A percentile compares a stretch with the other conserved stretches of the same genome.
These are phyloP conservation scores for Ananas comosus DNA, from an alignment of 176 grass and related monocot genomes.

Conservation along the genomic window DNA sequence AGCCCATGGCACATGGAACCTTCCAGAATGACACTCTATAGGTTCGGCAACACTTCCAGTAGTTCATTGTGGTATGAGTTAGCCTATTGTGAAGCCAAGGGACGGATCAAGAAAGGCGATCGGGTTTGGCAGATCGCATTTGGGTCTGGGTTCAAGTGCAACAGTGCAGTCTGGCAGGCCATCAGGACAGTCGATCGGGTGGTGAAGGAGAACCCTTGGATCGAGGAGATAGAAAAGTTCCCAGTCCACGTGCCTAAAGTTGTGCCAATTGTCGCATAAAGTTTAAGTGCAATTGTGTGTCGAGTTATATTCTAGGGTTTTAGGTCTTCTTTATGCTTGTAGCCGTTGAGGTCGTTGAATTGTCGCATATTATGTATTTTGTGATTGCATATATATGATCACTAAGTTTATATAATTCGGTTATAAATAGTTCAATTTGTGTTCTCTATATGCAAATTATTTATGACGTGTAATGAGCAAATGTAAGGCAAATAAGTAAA, in stretches of 20 bases:
- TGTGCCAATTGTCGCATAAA: slow-evolving; percentile 31
- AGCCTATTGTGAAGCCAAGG: slow-evolving; percentile 76
- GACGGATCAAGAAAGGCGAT: slow-evolving; percentile 42
- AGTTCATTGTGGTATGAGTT: slow-evolving; percentile 97
- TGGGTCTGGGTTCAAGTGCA: slow-evolving; percentile 83
- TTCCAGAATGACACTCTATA: slow-evolving; percentile 73
- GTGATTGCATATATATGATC: too few relatives aligned
- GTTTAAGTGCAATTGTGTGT: neutral
- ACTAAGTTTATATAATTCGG: too few relatives aligned
- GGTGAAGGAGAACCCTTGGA: slow-evolving; percentile 49
- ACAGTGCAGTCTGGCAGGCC: slow-evolving; percentile 69
- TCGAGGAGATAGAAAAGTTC: slow-evolving; percentile 35
- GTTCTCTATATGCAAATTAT: too few relatives aligned
- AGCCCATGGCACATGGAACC: slow-evolving; percentile 84
- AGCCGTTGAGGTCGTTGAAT: too few relatives aligned
- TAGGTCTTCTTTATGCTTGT: too few relatives aligned
- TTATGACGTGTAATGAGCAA: too few relatives aligned
- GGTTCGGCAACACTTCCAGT: slow-evolving; percentile 92
- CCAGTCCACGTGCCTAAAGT: slow-evolving; percentile 61
- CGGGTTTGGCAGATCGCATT: slow-evolving; percentile 77
- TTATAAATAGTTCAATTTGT: too few relatives aligned
- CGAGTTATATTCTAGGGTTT: too few relatives aligned
- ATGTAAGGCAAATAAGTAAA: too few relatives aligned
- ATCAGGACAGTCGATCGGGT: slow-evolving; percentile 30
- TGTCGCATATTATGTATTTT: too few relatives aligned